These are phyloP conservation scores for Amphichorda felina DNA, from an alignment of 2,329 filamentous ascomycete species.

Conservation along the genomic window DNA sequence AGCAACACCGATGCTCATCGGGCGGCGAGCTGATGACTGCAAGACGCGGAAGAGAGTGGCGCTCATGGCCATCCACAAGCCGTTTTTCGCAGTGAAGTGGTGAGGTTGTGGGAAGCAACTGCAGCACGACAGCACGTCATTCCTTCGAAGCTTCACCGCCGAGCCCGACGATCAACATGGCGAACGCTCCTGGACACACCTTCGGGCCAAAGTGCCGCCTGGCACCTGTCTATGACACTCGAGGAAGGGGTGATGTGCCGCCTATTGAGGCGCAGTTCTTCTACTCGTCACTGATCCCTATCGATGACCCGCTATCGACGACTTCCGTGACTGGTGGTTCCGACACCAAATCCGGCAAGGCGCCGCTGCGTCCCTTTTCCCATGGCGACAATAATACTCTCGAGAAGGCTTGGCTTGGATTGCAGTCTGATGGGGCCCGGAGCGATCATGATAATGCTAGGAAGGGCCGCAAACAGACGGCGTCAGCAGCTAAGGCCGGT, in stretches of 20 bases:
- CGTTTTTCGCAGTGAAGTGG: too few relatives aligned
- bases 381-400: conserved; percentile 67
- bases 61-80: too few relatives aligned
- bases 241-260: conserved; percentile 37
- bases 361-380: conserved; percentile 66
- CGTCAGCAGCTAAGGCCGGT: conserved; percentile 19
- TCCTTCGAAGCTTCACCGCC: background rate
- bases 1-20: too few relatives aligned
- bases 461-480: conserved; percentile 3
- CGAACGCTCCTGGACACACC: conserved; percentile 31
- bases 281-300: conserved; percentile 69
- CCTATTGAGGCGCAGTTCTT: conserved; percentile 66
- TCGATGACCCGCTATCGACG: conserved; percentile 78
- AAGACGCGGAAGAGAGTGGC: too few relatives aligned
- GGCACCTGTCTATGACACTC: conserved; percentile 28
- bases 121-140: background rate
- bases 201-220: conserved; percentile 48
- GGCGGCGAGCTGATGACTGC: too few relatives aligned
- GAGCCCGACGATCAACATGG: conserved; percentile 2
- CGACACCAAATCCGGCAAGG: conserved; percentile 40
- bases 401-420: conserved; percentile 62
- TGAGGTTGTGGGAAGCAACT: background rate
- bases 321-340: conserved; percentile 35
- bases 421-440: conserved; percentile 37
- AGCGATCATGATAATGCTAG: conserved; percentile 29